A percentile compares a stretch with the other conserved stretches of the same genome.
phyloP scores from a whole-genome alignment of 495 filamentous ascomycete genomes.

The Daldinia childiae region DNA sequence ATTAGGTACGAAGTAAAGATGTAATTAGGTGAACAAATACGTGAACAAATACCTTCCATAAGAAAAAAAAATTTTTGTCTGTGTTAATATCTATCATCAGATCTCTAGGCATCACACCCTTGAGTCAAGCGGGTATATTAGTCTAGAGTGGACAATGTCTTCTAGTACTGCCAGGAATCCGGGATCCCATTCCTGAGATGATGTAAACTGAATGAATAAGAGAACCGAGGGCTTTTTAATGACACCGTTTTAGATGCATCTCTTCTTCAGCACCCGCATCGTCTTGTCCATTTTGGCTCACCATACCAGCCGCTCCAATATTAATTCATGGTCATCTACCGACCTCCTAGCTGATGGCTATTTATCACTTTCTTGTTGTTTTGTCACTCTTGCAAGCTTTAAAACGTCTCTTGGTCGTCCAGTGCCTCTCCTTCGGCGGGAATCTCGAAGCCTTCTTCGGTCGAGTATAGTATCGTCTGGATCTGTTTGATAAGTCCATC shows the following conservation, averaged over 20 bases:
- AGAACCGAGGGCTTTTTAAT: conserved; percentile 3
- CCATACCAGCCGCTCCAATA: conserved; percentile 33
- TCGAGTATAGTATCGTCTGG: conserved; percentile 95
- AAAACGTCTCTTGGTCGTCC: conserved; percentile 83
- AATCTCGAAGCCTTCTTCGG: conserved; percentile 91
- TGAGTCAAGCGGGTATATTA: conserved; percentile 21
- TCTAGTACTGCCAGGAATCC: conserved; percentile 6
- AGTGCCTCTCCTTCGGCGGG: conserved; percentile 71
- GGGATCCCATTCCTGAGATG: conserved; percentile 8
- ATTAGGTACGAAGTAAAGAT: background rate
- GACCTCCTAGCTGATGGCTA: conserved; percentile 4
- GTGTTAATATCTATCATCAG: conserved; percentile 36
- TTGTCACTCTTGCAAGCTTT: conserved; percentile 28
- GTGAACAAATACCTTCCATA: background rate
- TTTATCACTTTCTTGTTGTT: conserved; percentile 32
- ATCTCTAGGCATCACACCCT: conserved; percentile 25
- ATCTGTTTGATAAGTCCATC: conserved; percentile 91
- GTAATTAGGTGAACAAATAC: conserved; percentile 4
- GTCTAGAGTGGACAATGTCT: conserved; percentile 22
- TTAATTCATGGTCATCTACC: conserved; percentile 31
- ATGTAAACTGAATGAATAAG: conserved; percentile 26
- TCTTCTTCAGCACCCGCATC: conserved; percentile 13
- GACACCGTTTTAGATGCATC: conserved; percentile 22
- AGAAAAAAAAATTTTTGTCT: conserved; percentile 4
- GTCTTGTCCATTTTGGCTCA: conserved; percentile 27